Base-by-base conservation (phyloP, 257 asterid genomes). In the Solanum rostratum region DNA sequence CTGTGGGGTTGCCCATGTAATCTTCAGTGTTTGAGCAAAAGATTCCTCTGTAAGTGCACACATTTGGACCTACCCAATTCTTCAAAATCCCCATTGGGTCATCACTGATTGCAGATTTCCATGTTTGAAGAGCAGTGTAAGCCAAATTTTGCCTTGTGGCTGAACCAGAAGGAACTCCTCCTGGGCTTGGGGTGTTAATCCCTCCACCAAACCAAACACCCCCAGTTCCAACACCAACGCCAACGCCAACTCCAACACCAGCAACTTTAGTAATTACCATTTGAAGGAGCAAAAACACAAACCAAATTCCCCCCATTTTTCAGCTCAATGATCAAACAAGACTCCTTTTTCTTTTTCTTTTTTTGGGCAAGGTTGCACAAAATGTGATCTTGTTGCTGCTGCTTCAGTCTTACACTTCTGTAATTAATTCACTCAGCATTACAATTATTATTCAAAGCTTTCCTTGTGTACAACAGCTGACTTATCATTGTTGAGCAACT, bases 71-170 rank as follows among this genome's bases (percentile, higher is more conserved):
- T 10, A 90, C 89, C 99, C 98, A 95, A 46, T 49, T 74, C 1
- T 69, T 79, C 74, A 88, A 50, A 63, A 94, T 76, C 46, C 97
- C 93, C 6, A 30, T 29, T 3, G 98, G 98, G 29, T 95, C 98
- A 71, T 90, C 92, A 7, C 97, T 84, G 8, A 95, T 94, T 84
- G 93, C 95, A 49, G 92, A 88, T 89, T 95, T 95, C 99, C 99
- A 95, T n/a, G 97, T 85, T 86, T 94, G 98, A 8, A 96, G 96
- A 80, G 93, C 97, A 63, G 87, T 80, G 88, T 93, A 94, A 0
- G 92, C 96, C 1, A 46, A 33, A 68, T 37, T 7, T 74, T 85
- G 84, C 60, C 63, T 83, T 3, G 96, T 85, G 45, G 5, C 70
- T 2, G 84, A 43, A 15, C 39, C 68, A 43, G 89, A 68, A 7